A percentile compares a stretch with the other conserved stretches of the same genome.
Conservation (phyloP, 2,329 filamentous ascomycete species). For the Sclerotinia trifoliorum region DNA sequence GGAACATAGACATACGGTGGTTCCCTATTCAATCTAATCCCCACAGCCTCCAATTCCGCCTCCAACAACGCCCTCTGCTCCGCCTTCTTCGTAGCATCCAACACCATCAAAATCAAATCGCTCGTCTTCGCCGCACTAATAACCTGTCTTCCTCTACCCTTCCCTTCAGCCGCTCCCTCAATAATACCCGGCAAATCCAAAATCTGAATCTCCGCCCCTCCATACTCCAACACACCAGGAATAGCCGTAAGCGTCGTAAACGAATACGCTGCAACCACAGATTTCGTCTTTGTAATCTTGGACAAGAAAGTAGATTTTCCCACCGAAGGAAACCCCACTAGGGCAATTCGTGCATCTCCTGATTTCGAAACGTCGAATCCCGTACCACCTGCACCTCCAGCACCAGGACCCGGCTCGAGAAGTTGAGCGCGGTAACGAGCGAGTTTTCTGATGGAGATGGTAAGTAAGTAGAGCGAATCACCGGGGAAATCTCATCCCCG, state of each 20-base stretch:
- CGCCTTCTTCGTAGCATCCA: constrained; percentile 94
- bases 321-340: constrained; percentile 98
- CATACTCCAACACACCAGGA: constrained; percentile 95
- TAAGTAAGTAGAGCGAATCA: constrained; percentile 11
- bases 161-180: constrained; percentile 92
- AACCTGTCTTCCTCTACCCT: constrained; percentile 91
- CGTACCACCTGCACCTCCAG: constrained; percentile 72
- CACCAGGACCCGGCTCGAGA: constrained; percentile 80
- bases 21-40: constrained; percentile 87
- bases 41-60: constrained; percentile 89
- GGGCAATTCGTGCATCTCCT: constrained; percentile 91
- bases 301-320: constrained; percentile 99
- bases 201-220: constrained; percentile 95
- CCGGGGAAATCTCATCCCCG: no score
- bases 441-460: constrained; percentile 68
- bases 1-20: constrained; percentile 64
- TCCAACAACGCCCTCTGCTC: constrained; percentile 90
- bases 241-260: constrained; percentile 98
- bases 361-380: constrained; percentile 96
- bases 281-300: constrained; percentile 97
- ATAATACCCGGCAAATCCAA: constrained; percentile 98
- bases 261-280: constrained; percentile 91
- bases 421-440: constrained; percentile 91
- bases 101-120: constrained; percentile 92
- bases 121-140: constrained; percentile 98